Base-by-base conservation (phyloP, 2,329 filamentous ascomycete genomes). In the Fulvia fulva region DNA sequence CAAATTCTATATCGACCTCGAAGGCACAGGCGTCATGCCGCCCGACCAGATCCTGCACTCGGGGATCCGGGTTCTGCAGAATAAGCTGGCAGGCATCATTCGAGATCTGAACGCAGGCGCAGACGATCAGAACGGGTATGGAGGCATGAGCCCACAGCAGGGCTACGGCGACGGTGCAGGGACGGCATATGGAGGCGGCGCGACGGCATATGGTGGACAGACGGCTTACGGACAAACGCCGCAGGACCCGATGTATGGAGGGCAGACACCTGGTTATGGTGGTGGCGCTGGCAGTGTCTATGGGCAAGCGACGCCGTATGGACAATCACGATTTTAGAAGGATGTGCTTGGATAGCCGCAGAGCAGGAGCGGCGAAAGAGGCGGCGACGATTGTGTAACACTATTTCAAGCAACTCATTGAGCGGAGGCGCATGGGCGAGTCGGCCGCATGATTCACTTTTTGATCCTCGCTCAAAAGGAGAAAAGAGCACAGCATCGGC, bases 1-100 rank as follows among this genome's bases (percentile, higher is more conserved):
- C 21, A 66, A 68, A 65, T 99, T 97, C 80, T 99, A 97, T 80
- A 89, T 93, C 70, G 91, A 97, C 70, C 88, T 99, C 49, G 94
- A 99, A 75, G 88, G 89, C 49, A 87, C 89, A 37, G 94, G 94
- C 34, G 90, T 87, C 67, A 84, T 97, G 60, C 90, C 94, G 28
- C 93, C 94, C 0, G 93, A 99, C 70, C 83, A 86, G 62, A 94
- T 97, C 67, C 86, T 99, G 53, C 87, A 92, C 68, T 86, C 91
- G 68, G 92, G 91, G 32, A 96, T 99, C 73, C 86, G 88, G 63
- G 88, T 91, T 26, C 79, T 99, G 56, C 94, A 97, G 74, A 84
- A 88, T 65, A 99, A 99, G 77, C 84, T 99, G 34, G 94, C 92
- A 2, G 82, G 81, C 3, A 83, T 97, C 41, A 87, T 96, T 60